Evolutionary conservation across 2,329 filamentous ascomycete genomes (phyloP).

Genomic region (Penicillium sp.): DNA sequence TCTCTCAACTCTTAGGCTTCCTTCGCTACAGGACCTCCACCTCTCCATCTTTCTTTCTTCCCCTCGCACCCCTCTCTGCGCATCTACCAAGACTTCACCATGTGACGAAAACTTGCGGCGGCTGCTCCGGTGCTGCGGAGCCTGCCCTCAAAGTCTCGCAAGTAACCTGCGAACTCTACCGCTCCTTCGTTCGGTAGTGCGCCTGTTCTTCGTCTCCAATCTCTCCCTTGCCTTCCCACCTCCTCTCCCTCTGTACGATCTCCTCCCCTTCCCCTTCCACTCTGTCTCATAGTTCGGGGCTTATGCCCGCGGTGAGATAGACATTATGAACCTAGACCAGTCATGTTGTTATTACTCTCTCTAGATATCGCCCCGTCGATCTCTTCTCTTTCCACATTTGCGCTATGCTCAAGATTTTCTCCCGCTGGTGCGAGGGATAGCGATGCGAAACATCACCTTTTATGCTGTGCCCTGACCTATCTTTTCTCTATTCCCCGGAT

Average conservation of each 20-base stretch:
- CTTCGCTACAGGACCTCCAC: not conserved
- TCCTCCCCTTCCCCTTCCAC: not conserved
- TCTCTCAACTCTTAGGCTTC: conserved; percentile 59
- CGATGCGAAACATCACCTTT: not conserved
- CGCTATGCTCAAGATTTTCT: conserved; percentile 1
- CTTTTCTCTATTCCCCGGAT: not conserved
- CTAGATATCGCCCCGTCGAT: not conserved
- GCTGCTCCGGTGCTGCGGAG: conserved; percentile 92
- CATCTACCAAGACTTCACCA: conserved; percentile 32
- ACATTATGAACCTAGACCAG: conserved; percentile 11
- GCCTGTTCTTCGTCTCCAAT: not conserved
- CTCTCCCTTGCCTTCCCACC: not conserved
- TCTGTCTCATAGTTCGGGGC: not conserved
- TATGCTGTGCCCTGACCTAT: not conserved
- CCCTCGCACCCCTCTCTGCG: too few relatives aligned
- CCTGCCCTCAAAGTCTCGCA: conserved; percentile 87
- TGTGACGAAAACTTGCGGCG: conserved; percentile 88
- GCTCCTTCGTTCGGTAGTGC: not conserved
- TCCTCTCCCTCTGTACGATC: conserved; percentile 3
- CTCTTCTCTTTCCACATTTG: not conserved
- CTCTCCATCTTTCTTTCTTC: not conserved
- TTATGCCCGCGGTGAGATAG: conserved; percentile 1
- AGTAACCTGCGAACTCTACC: conserved; percentile 51
- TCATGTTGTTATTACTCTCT: not conserved
- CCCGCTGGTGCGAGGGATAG: not conserved